Evolutionary conservation across 768 basidiomycete genomes (phyloP).

Genomic region (Lepiota venenata): DNA sequence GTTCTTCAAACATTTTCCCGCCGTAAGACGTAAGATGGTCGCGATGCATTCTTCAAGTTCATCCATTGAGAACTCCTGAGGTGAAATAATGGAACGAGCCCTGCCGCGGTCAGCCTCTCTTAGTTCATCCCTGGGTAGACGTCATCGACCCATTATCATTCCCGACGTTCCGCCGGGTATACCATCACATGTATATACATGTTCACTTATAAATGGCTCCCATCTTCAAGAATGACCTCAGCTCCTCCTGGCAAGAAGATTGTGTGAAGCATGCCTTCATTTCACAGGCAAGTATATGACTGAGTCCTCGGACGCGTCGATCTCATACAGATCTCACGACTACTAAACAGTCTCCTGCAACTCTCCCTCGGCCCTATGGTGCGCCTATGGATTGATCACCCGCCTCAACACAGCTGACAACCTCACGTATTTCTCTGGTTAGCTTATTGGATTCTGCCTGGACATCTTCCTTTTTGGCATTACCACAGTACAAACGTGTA

Average conservation of each 20-base stretch:
- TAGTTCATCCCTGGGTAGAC: too few relatives aligned
- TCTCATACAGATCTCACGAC: background rate
- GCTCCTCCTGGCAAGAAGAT: background rate
- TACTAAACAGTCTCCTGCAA: background rate
- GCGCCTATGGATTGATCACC: background rate
- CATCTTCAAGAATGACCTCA: too few relatives aligned
- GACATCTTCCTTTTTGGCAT: constrained; percentile 5
- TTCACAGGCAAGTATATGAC: background rate
- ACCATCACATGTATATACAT: too few relatives aligned
- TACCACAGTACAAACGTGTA: constrained; percentile 7
- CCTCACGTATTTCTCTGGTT: background rate
- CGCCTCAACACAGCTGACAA: background rate
- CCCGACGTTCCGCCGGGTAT: too few relatives aligned
- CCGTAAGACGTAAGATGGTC: too few relatives aligned
- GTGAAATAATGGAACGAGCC: too few relatives aligned
- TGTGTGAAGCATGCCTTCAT: background rate
- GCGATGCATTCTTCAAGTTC: too few relatives aligned
- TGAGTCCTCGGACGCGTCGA: background rate
- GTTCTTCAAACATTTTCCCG: too few relatives aligned
- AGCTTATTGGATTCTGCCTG: constrained; percentile 8
- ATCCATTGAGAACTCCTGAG: too few relatives aligned
- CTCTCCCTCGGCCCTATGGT: constrained; percentile 1
- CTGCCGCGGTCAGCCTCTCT: too few relatives aligned
- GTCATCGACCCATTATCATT: too few relatives aligned
- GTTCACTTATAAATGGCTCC: too few relatives aligned